Conservation (phyloP, 495 filamentous ascomycete species). For the Copromyces sp. region DNA sequence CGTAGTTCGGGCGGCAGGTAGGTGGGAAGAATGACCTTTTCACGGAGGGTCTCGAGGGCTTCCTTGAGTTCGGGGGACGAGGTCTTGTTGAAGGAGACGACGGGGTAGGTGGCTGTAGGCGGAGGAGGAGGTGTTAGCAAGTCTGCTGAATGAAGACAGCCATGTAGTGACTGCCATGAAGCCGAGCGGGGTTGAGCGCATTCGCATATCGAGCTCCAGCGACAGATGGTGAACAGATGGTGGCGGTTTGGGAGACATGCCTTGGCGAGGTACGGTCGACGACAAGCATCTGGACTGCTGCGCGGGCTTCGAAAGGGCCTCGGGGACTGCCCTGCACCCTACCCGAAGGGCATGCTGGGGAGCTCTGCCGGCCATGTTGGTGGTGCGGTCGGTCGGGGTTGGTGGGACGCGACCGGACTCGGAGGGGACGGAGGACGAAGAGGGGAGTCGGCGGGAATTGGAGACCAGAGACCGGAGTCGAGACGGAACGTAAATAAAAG, state of each 20-base stretch:
- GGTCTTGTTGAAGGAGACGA: conserved; percentile 23
- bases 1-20: conserved; percentile 47
- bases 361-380: conserved; percentile 14
- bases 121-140: background rate
- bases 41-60: conserved; percentile 43
- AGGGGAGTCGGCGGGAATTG: background rate
- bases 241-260: conserved; percentile 4
- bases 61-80: conserved; percentile 27
- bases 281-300: conserved; percentile 15
- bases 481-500: conserved; percentile 3
- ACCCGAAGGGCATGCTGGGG: conserved; percentile 12
- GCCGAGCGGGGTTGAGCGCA: background rate
- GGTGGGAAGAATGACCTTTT: conserved; percentile 53
- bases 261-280: conserved; percentile 9
- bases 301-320: conserved; percentile 1
- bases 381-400: background rate
- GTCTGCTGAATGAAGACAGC: background rate
- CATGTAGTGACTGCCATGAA: background rate
- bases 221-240: background rate
- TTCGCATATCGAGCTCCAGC: background rate
- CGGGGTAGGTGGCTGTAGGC: conserved; percentile 4
- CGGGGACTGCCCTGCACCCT: conserved; percentile 6
- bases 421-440: background rate
- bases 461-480: background rate
- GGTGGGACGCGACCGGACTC: background rate